phyloP scores from a whole-genome alignment of 495 filamentous ascomycete genomes.

The Penicillium salamii region DNA sequence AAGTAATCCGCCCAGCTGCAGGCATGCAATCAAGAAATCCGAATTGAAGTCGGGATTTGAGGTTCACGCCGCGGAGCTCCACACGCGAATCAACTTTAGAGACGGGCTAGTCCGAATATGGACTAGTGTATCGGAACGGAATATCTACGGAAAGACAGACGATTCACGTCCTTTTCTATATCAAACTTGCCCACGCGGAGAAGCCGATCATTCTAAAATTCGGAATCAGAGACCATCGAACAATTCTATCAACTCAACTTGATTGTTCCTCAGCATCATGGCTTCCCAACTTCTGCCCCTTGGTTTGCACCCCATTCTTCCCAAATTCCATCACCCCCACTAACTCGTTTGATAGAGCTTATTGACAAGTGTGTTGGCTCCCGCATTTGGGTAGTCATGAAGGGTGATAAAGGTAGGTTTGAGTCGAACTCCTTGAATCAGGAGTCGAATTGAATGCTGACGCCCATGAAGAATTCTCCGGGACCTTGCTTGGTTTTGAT shows the following conservation, averaged over 20 bases:
- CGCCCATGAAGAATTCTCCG: slow-evolving; percentile 73
- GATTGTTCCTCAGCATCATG: slow-evolving; percentile 42
- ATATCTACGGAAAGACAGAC: slow-evolving; percentile 17
- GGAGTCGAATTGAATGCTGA: slow-evolving; percentile 13
- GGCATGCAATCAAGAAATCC: not conserved
- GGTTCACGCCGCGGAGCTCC: slow-evolving; percentile 1
- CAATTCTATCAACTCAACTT: not conserved
- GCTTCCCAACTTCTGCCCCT: slow-evolving; percentile 78
- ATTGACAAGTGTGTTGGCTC: slow-evolving; percentile 99
- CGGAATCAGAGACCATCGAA: not conserved
- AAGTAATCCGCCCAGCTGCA: too few species aligned
- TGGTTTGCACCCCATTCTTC: slow-evolving; percentile 42
- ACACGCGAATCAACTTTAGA: not conserved
- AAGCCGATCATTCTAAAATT: not conserved
- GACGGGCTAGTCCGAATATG: slow-evolving; percentile 10
- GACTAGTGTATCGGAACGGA: slow-evolving; percentile 13
- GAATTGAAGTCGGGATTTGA: not conserved
- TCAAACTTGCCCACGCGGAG: slow-evolving; percentile 8
- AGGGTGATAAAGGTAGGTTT: slow-evolving; percentile 83
- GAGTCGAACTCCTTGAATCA: not conserved
- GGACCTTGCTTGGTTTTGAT: slow-evolving; percentile 91
- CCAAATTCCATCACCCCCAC: slow-evolving; percentile 7
- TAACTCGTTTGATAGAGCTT: slow-evolving; percentile 61
- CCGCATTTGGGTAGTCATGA: slow-evolving; percentile 98
- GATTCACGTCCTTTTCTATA: slow-evolving; percentile 23